Evolutionary conservation across 805 yeast genomes (phyloP), one percentile per base, ranked within the genome.

Genomic region (Myxozyma neotropica): DNA sequence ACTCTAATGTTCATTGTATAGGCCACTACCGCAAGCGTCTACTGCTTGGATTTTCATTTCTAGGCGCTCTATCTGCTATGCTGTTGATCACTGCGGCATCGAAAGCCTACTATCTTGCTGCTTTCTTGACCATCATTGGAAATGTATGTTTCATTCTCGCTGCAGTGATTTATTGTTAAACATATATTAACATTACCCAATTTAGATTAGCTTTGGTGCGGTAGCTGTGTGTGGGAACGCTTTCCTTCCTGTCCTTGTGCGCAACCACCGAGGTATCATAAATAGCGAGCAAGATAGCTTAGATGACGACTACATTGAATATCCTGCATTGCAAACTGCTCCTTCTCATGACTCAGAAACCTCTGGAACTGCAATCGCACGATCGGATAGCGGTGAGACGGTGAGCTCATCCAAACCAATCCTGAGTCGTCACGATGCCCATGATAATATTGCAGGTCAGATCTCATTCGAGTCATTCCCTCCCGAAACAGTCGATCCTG

Each of bases 181-280:
- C 21, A 12, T 35, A 12, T 7, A 26, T 8, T 3, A 29, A 29
- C 33, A 29, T 7, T 27, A 7, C 8, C 33, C 31, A 12, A 7
- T 21, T 19, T 26, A 61, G 65, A 48, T 86, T 15, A 81, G 87
- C 23, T 88, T 82, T 72, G 95, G 95, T 0, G 89, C 87, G 7
- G 89, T 86, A 2, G 85, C 85, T 56, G 93, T 88, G 10, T 86
- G 91, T 65, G 92, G 91, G 5, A 88, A 88, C 70, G 85, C 94
- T 1, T 82, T 83, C 64, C 71, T 88, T 44, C 91, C 94, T 0
- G 77, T 81, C 0, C 72, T 88, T 38, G 87, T 83, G 1, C 72
- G 78, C 15, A 79, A 80, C 58, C 75, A 76, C 51, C 58, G 73
- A 23, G 68, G 66, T 35, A 57, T 60, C 48, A 21, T 59, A 5